These are phyloP conservation scores for Rhizoclosmatium globosum DNA, from an alignment of 192 early-diverging fungal species.

Conservation along the genomic window DNA sequence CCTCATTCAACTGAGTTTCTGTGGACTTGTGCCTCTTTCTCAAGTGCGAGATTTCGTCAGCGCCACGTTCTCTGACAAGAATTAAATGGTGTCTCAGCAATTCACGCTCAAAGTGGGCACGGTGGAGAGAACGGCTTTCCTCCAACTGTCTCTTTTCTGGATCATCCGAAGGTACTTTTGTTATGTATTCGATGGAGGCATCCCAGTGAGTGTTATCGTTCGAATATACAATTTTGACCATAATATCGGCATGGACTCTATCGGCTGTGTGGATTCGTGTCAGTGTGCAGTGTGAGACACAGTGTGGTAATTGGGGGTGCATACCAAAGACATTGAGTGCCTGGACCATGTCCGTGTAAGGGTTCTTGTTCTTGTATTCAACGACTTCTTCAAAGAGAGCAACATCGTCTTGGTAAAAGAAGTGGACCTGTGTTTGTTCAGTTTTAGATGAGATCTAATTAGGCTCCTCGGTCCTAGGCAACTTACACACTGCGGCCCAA, in stretches of 20 bases:
- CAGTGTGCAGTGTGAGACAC: background rate
- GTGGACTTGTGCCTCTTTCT: background rate
- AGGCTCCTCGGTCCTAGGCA: background rate
- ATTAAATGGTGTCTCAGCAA: conserved; percentile 42
- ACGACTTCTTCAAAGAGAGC: conserved; percentile 35
- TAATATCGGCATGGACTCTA: conserved; percentile 38
- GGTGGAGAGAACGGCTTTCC: background rate
- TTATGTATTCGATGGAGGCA: conserved; percentile 41
- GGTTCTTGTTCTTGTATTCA: conserved; percentile 11
- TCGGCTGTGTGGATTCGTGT: background rate
- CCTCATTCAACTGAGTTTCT: background rate
- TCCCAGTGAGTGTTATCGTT: conserved; percentile 46
- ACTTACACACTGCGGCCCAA: background rate
- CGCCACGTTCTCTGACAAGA: conserved; percentile 39
- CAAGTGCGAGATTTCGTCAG: conserved; percentile 8
- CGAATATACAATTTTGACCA: conserved; percentile 47
- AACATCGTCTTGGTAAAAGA: conserved; percentile 30
- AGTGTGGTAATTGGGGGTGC: background rate
- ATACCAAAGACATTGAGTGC: conserved; percentile 23
- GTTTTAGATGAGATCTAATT: background rate
- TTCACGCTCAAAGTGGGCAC: conserved; percentile 41
- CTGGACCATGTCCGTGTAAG: background rate
- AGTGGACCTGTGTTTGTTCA: conserved; percentile 21
- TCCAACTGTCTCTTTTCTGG: conserved; percentile 6
- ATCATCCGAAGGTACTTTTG: background rate